phyloP scores from a whole-genome alignment of 441 rosid species.

The Erodium texanum region DNA sequence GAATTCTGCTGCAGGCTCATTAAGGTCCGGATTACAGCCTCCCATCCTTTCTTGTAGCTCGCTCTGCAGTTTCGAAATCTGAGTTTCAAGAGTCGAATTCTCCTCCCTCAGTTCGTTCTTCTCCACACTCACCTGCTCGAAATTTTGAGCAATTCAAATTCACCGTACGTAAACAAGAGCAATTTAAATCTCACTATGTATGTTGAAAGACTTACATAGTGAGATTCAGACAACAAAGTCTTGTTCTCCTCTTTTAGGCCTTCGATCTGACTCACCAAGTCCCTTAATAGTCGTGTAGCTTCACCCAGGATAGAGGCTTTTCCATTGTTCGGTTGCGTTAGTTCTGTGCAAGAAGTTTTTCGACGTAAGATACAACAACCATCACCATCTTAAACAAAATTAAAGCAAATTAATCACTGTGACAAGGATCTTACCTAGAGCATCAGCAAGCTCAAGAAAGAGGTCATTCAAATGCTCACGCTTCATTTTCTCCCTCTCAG shows the following conservation, averaged over 20 bases:
- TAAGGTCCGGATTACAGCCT: conserved; percentile 48
- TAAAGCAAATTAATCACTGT: not conserved
- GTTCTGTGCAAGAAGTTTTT: conserved; percentile 35
- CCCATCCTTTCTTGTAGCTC: conserved; percentile 44
- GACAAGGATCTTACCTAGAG: conserved; percentile 47
- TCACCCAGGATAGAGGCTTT: conserved; percentile 70
- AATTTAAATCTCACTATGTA: no score
- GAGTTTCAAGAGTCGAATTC: conserved; percentile 50
- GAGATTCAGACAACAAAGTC: conserved; percentile 63
- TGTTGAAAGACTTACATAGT: conserved; percentile 40
- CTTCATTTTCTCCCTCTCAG: conserved; percentile 86
- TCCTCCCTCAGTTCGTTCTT: conserved; percentile 78
- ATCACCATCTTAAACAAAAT: conserved; percentile 4
- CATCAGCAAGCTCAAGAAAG: conserved; percentile 61
- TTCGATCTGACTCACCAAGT: conserved; percentile 55
- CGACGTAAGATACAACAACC: conserved; percentile 12
- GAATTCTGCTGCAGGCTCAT: conserved; percentile 25
- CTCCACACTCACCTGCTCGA: conserved; percentile 56
- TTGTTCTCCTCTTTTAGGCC: conserved; percentile 55
- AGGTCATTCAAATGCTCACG: conserved; percentile 92
- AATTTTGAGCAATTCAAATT: not conserved
- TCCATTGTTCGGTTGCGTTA: conserved; percentile 59
- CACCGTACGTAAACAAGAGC: not conserved
- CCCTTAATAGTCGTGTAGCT: conserved; percentile 64
- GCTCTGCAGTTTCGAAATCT: conserved; percentile 41